phyloP scores from a whole-genome alignment of 2,329 filamentous ascomycete species.

The Stylonectria norvegica region DNA sequence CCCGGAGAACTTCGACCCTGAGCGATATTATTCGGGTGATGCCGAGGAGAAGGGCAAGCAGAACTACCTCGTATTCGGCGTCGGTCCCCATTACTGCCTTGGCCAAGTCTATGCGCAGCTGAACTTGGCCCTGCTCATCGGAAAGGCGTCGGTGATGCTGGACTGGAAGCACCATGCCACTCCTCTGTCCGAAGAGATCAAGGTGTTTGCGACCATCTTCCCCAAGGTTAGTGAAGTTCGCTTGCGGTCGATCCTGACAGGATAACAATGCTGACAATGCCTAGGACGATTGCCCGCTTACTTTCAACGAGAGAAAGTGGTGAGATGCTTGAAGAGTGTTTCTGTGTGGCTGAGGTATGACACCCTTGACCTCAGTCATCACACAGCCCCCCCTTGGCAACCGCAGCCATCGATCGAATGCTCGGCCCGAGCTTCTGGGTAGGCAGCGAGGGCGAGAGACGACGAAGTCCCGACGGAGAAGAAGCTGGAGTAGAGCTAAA shows the following conservation, averaged over 20 bases:
- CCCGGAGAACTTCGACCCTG: conserved; percentile 84
- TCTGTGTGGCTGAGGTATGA: conserved; percentile 8
- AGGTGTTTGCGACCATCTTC: conserved; percentile 98
- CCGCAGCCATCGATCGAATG: conserved; percentile 8
- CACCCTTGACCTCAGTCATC: conserved; percentile 1
- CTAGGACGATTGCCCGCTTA: conserved; percentile 79
- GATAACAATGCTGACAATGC: conserved; percentile 21
- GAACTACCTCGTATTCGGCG: conserved; percentile 96
- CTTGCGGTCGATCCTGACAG: neutral
- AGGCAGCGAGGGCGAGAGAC: too few species aligned
- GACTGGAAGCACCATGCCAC: conserved; percentile 91
- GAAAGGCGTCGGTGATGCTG: conserved; percentile 81
- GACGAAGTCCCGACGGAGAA: neutral
- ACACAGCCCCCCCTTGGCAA: conserved; percentile 1
- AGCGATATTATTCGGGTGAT: conserved; percentile 85
- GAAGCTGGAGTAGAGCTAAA: neutral
- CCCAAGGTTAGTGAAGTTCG: conserved; percentile 73
- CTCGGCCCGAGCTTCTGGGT: neutral
- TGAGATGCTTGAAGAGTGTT: conserved; percentile 24
- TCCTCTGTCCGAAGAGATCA: conserved; percentile 83
- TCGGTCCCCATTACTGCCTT: conserved; percentile 92
- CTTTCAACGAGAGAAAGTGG: conserved; percentile 59
- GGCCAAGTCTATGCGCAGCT: conserved; percentile 88
- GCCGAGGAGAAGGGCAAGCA: conserved; percentile 82
- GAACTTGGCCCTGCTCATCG: conserved; percentile 85